Evolutionary conservation across 202 grass and related monocot species (phyloP).

Genomic region (Tripidium arundinaceum): DNA sequence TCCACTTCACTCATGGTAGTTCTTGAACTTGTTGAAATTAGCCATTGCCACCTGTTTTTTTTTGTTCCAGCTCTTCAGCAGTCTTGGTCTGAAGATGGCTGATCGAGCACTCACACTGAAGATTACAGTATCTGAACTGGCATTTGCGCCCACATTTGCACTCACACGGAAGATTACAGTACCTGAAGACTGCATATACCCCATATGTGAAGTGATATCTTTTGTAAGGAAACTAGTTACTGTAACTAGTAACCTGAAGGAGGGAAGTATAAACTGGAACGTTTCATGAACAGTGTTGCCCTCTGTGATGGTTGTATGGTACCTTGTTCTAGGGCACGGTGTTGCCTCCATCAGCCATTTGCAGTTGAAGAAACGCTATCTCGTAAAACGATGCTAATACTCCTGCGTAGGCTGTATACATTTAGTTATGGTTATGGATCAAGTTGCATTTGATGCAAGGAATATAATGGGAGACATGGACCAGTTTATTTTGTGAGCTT

Average conservation of each 20-base stretch:
- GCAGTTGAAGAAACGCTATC: not conserved
- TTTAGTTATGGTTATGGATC: not conserved
- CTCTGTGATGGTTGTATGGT: not conserved
- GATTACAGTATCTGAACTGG: not conserved
- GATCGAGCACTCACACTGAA: not conserved
- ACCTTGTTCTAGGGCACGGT: not conserved
- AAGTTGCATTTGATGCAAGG: not conserved
- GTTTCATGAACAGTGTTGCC: not conserved
- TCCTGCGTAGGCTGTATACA: not conserved
- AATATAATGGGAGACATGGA: not conserved
- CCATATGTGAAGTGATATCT: not conserved
- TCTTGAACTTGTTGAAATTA: constrained; percentile 18
- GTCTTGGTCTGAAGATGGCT: not conserved
- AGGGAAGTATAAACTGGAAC: not conserved
- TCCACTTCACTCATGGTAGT: constrained; percentile 16
- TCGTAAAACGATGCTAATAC: not conserved
- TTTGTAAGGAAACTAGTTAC: not conserved
- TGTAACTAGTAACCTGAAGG: not conserved
- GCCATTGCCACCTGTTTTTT: not conserved
- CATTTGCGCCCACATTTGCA: not conserved
- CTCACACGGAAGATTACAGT: not conserved
- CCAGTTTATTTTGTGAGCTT: not conserved
- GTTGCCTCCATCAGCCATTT: not conserved
- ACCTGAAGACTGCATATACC: not conserved
- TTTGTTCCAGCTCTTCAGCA: not conserved